Conservation (phyloP, 179 eudicot genomes). For the Heliamphora pulchella region DNA sequence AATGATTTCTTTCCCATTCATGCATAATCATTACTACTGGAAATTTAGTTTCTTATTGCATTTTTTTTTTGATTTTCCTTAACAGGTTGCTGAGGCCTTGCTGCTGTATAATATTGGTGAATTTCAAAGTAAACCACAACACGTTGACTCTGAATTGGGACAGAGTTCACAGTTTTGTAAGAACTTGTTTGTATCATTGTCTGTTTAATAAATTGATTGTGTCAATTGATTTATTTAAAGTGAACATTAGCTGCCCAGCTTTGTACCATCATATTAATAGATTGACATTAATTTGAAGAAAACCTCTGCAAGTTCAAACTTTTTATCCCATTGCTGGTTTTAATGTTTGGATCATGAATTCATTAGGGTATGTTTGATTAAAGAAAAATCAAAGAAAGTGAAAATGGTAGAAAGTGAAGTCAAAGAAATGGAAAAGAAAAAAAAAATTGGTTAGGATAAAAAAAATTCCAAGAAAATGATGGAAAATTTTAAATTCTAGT, state of each 20-base stretch:
- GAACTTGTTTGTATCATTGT: not conserved
- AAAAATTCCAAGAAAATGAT: too few relatives aligned
- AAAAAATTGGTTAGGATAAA: too few relatives aligned
- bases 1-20: not conserved
- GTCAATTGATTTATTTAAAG: not conserved
- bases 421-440: too few relatives aligned
- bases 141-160: not conserved
- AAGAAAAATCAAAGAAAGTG: not conserved
- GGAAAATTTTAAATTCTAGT: too few relatives aligned
- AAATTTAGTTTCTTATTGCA: not conserved
- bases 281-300: not conserved
- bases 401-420: not conserved
- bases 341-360: not conserved
- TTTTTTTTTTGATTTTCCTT: not conserved
- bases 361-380: too few relatives aligned
- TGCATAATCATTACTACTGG: not conserved
- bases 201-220: not conserved
- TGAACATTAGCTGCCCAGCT: not conserved
- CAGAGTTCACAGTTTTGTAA: slow-evolving; percentile 1
- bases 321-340: not conserved
- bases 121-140: not conserved
- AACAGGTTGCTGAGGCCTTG: slow-evolving; percentile 6
- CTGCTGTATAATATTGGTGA: not conserved
- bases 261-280: not conserved
- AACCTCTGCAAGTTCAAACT: not conserved